Evolutionary conservation across 352 stramenopile genomes (phyloP).

Genomic region (Pythium rishiriense): DNA sequence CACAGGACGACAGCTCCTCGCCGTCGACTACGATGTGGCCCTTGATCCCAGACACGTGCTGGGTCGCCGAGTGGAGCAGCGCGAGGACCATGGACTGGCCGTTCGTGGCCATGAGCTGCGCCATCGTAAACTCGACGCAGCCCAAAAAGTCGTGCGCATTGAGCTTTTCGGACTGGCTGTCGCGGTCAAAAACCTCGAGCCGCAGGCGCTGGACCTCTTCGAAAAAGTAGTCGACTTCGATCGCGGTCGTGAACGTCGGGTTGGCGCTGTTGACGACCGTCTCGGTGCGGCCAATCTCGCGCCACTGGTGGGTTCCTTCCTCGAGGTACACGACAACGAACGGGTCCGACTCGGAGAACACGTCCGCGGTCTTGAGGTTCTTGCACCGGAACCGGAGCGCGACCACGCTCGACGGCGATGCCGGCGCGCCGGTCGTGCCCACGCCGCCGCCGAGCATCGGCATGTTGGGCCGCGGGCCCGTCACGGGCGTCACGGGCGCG

Average conservation of each 20-base stretch:
- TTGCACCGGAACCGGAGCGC: conserved; percentile 72
- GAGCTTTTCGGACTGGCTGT: conserved; percentile 62
- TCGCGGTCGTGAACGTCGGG: conserved; percentile 67
- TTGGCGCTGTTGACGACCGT: conserved; percentile 68
- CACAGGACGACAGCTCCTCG: conserved; percentile 70
- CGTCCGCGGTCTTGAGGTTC: conserved; percentile 60
- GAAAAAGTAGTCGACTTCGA: conserved; percentile 79
- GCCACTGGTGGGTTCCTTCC: conserved; percentile 49
- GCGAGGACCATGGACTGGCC: conserved; percentile 62
- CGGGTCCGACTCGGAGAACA: conserved; percentile 71
- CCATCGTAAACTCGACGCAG: conserved; percentile 78
- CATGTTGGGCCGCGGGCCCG: conserved; percentile 24
- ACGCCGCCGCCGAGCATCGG: conserved; percentile 9
- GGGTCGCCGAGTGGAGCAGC: conserved; percentile 45
- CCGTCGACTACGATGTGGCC: conserved; percentile 65
- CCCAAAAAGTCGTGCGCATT: conserved; percentile 69
- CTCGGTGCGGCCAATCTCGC: conserved; percentile 76
- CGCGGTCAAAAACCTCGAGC: conserved; percentile 81
- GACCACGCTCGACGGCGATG: conserved; percentile 57
- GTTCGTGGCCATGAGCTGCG: conserved; percentile 65
- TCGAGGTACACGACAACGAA: conserved; percentile 79
- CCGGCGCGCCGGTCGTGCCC: conserved; percentile 23
- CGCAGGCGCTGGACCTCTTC: conserved; percentile 79
- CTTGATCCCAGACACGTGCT: conserved; percentile 46
- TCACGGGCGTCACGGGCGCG: conserved; percentile 22